A percentile compares a stretch with the other conserved stretches of the same genome.
phyloP scores from a whole-genome alignment of 148 eudicot species.

The Chenopodium quinoa region DNA sequence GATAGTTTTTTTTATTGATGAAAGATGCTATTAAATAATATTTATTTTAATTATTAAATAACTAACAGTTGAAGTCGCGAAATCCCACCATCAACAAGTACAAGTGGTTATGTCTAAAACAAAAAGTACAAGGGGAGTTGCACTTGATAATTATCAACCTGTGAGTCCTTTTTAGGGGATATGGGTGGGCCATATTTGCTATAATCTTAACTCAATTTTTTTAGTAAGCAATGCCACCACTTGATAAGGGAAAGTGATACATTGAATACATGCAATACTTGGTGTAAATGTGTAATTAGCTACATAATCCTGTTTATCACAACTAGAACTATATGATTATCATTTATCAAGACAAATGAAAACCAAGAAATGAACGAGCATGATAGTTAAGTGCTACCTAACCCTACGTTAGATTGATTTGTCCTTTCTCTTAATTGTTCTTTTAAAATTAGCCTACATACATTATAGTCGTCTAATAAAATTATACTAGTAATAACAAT shows the following conservation, averaged over 20 bases:
- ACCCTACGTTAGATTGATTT: conserved; percentile 8
- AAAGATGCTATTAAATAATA: too few relatives aligned
- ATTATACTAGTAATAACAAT: not conserved
- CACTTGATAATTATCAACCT: too few relatives aligned
- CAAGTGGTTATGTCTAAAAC: too few relatives aligned
- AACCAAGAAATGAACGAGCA: conserved; percentile 3
- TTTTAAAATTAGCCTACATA: not conserved
- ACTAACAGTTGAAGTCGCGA: too few relatives aligned
- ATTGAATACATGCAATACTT: not conserved
- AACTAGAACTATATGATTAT: not conserved
- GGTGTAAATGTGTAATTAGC: not conserved
- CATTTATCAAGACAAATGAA: not conserved
- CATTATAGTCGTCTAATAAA: not conserved
- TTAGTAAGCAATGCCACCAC: conserved; percentile 6
- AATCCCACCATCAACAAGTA: too few relatives aligned
- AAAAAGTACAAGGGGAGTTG: too few relatives aligned
- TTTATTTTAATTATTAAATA: too few relatives aligned
- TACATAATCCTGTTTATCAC: not conserved
- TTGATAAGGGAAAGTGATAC: conserved; percentile 1
- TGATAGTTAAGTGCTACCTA: conserved; percentile 22
- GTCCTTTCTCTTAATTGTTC: conserved; percentile 5
- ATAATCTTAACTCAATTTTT: not conserved
- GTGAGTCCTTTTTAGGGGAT: not conserved
- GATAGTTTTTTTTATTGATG: too few relatives aligned
- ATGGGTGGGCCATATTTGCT: not conserved